A percentile compares a stretch with the other conserved stretches of the same genome.
phyloP scores from a whole-genome alignment of 345 rosid species.

The Citrus maxima region DNA sequence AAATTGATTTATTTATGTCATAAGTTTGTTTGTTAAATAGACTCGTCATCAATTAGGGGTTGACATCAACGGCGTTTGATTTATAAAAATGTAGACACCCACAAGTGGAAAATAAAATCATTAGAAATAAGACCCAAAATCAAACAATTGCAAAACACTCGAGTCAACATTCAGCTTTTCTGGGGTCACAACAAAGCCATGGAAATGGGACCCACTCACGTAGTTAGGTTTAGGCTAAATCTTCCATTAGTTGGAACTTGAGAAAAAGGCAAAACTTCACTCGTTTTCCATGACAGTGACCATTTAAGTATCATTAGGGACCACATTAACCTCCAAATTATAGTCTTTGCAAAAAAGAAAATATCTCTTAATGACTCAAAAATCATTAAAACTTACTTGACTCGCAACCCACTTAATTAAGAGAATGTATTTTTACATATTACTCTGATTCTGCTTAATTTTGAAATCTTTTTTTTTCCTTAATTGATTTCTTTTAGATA shows the following conservation, averaged over 20 bases:
- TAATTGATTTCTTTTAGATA: too few species aligned
- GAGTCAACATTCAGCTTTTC: neutral
- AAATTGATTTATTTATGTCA: too few species aligned
- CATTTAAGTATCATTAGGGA: constrained; percentile 12
- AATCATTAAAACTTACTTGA: neutral
- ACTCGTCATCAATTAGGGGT: neutral
- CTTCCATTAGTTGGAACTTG: constrained; percentile 12
- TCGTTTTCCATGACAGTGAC: constrained; percentile 29
- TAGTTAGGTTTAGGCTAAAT: constrained; percentile 11
- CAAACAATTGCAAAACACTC: neutral
- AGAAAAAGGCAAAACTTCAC: constrained; percentile 16
- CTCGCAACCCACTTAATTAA: neutral
- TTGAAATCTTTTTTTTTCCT: too few species aligned
- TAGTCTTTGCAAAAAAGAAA: neutral
- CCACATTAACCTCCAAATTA: constrained; percentile 9
- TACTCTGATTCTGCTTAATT: too few species aligned
- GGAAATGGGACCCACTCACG: constrained; percentile 3
- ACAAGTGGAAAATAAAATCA: neutral
- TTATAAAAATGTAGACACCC: neutral
- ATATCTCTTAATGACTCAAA: neutral
- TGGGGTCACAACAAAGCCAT: neutral
- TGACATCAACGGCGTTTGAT: neutral
- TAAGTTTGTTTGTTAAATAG: neutral
- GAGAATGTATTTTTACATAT: too few species aligned
- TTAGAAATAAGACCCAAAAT: neutral